Base-by-base conservation (phyloP, 2,329 filamentous ascomycete species). In the Paracoccidioides lutzii region DNA sequence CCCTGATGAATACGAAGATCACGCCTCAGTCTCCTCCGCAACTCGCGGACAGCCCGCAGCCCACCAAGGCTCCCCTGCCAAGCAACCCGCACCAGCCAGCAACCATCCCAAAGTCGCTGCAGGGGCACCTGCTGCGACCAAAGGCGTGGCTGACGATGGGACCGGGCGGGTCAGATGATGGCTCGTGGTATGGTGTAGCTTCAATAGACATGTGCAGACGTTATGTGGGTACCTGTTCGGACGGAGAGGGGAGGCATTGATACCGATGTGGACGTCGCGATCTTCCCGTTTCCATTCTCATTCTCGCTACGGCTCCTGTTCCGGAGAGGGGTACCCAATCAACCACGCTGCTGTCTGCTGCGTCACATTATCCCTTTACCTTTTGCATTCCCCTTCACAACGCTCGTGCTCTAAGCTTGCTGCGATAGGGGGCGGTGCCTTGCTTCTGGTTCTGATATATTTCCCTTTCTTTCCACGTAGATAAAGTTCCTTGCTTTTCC, bases 41-140 rank as follows among this genome's bases (percentile, higher is more conserved):
- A 62, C 69, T 76, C 84, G 67, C 73, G 79, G 64, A 86, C 68
- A 77, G 81, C 59, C 77, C 87, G 62, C 84, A 79, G 56, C 72
- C 87, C 63, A 78, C 79, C 15, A 83, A 85, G 61, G 83, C 81
- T 62, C 28, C 22, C 22, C 22, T 10, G 48, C 35, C 28, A 56
- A 59, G 52, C 57, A 50, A 28, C 6, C 33, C 10, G n/a, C 33
- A 38, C 65, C 22, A 2, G 15, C 52, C 30, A 44, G 52, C 40
- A 53, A 53, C n/a, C 41, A 46, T 8, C n/a, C 53, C 10, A 64
- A 63, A 53, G 55, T 55, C 33, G 22, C 58, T 2, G 55, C 58
- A n/a, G 61, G 58, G 50, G 43, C 58, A 30, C 57, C 62, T 22
- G 57, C 60, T 49, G 59, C 58, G 44, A 62, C 37, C 50, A 52